Base-by-base conservation (phyloP, 495 filamentous ascomycete genomes). In the Tetracladium setigerum region DNA sequence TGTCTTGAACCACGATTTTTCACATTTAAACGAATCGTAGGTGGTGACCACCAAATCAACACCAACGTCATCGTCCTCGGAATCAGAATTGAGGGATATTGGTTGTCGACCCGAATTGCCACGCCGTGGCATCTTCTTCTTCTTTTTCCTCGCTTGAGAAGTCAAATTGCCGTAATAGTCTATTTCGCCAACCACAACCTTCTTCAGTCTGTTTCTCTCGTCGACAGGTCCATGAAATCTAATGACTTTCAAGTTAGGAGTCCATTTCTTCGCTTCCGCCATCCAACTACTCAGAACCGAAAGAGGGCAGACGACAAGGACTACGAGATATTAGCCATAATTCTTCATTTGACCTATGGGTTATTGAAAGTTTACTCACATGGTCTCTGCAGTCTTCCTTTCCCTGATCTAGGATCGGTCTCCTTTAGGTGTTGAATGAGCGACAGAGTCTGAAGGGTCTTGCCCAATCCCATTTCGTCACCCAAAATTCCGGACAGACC, bases 391-490 rank as follows among this genome's bases (percentile, higher is more conserved):
- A 50, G 40, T 34, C 44, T 40, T 24, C 54, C 54, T 27, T 16
- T 41, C 1, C 54, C 37, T 90, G 70, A 1, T 86, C 91, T 34
- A 70, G 70, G 32, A 72, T 79, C 27, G 68, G 62, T 18, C 72
- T 77, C 37, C 63, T 70, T 14, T 77, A 77, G 53, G 84, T 64
- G 46, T 92, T 85, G 73, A 31, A 82, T 75, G 32, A 95, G 62
- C 31, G 86, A 83, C 41, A 95, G 89, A 30, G 87, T 79, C 59
- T 95, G 87, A 10, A 96, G 72, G 1, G 90, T 96, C 65, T 97
- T 96, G 12, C 90, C 90, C 6, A 96, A 67, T 3, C 90, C 90
- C 90, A 96, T 96, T 55, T 96, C 90, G 60, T 96, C 90, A 18
- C 87, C 87, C 5, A 95, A 68, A 19, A 95, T 86, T 30, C 88